phyloP scores from a whole-genome alignment of 2,329 filamentous ascomycete species.

The Purpureocillium takamizusanense region DNA sequence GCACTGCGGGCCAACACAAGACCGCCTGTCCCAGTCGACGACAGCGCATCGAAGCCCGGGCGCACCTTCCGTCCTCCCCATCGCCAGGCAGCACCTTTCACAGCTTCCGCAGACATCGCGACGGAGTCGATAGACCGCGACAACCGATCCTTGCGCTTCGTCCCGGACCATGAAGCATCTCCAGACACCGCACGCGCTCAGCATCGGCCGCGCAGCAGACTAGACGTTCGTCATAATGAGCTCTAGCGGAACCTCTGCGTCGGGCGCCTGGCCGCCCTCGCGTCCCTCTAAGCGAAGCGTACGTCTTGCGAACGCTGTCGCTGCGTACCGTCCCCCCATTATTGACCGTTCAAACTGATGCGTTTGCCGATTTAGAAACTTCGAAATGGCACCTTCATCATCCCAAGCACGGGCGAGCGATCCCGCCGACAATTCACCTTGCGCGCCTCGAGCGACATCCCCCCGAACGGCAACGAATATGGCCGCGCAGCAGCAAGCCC shows the following conservation, averaged over 20 bases:
- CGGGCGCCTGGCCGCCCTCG: constrained; percentile 29
- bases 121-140: no score
- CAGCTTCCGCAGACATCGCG: no score
- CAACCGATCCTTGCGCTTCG: no score
- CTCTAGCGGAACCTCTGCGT: constrained; percentile 20
- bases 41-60: no score
- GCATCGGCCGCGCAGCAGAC: constrained; percentile 7
- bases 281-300: constrained; percentile 38
- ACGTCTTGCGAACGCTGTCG: no score
- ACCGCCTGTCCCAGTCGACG: no score
- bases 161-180: neutral
- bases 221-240: constrained; percentile 19
- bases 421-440: constrained; percentile 73
- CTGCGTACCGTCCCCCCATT: neutral
- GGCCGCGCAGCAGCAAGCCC: constrained; percentile 9
- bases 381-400: constrained; percentile 77
- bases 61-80: no score
- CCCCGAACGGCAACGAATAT: constrained; percentile 13
- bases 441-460: constrained; percentile 36
- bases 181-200: constrained; percentile 1
- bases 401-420: constrained; percentile 79
- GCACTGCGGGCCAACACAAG: no score
- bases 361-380: constrained; percentile 47
- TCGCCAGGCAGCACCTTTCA: no score
- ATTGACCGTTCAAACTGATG: neutral